A percentile compares a stretch with the other conserved stretches of the same genome.
phyloP scores from a whole-genome alignment of 306 rosid genomes.

The Trifolium fragiferum region DNA sequence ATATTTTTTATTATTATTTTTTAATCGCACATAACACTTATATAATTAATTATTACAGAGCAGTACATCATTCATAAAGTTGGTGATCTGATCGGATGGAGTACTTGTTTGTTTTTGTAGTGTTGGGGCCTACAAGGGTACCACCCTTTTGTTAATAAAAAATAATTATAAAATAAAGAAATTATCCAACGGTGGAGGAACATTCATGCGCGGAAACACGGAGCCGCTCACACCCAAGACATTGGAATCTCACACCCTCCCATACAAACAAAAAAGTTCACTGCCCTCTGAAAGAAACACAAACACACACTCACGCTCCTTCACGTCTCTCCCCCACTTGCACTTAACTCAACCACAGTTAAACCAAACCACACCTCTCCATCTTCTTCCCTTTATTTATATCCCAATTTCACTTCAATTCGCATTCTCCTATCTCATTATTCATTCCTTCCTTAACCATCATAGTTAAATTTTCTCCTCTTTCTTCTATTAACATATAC shows the following conservation, averaged over 20 bases:
- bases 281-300: slow-evolving; percentile 20
- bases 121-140: too few species aligned
- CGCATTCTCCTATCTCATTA: slow-evolving; percentile 31
- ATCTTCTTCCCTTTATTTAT: slow-evolving; percentile 45
- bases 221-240: slow-evolving; percentile 93
- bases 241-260: slow-evolving; percentile 76
- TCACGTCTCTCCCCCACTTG: slow-evolving; percentile 38
- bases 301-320: slow-evolving; percentile 33
- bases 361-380: slow-evolving; percentile 26
- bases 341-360: slow-evolving; percentile 58
- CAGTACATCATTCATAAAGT: too few species aligned
- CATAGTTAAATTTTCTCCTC: not conserved
- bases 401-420: slow-evolving; percentile 14
- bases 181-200: slow-evolving; percentile 83
- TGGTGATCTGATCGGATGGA: too few species aligned
- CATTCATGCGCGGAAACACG: slow-evolving; percentile 98
- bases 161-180: not conserved
- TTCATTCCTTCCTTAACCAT: not conserved
- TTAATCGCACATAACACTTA: too few species aligned
- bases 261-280: slow-evolving; percentile 36
- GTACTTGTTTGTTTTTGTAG: too few species aligned
- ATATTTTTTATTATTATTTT: too few species aligned
- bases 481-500: not conserved
- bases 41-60: too few species aligned
- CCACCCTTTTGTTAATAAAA: too few species aligned